These are phyloP conservation scores for Phaseolus coccineus DNA, from an alignment of 331 rosid genomes.

Conservation along the genomic window DNA sequence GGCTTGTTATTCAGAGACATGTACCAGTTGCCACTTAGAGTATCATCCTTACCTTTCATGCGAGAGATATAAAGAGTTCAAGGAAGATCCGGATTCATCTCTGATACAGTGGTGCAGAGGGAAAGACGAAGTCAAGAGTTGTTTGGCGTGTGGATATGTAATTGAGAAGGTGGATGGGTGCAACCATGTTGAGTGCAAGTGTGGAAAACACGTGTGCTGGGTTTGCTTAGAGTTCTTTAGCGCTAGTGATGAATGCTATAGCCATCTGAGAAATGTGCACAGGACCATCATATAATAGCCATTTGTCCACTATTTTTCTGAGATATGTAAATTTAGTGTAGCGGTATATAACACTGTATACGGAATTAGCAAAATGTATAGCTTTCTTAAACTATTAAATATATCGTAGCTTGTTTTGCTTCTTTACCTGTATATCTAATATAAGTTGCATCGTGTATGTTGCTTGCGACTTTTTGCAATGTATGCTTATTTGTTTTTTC, in stretches of 20 bases:
- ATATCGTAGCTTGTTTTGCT: not conserved
- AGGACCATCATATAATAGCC: slow-evolving; percentile 52
- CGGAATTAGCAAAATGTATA: slow-evolving; percentile 37
- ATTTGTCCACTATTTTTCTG: slow-evolving; percentile 2
- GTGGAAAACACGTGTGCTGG: slow-evolving; percentile 96
- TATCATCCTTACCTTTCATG: slow-evolving; percentile 82
- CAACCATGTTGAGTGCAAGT: slow-evolving; percentile 88
- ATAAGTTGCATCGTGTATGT: not conserved
- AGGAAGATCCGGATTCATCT: slow-evolving; percentile 88
- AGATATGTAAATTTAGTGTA: slow-evolving; percentile 8
- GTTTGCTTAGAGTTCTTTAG: slow-evolving; percentile 71
- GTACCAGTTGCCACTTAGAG: slow-evolving; percentile 89
- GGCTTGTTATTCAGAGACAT: slow-evolving; percentile 84
- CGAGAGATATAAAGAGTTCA: slow-evolving; percentile 68
- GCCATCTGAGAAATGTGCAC: slow-evolving; percentile 76
- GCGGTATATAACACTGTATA: slow-evolving; percentile 27
- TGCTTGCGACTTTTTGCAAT: slow-evolving; percentile 11
- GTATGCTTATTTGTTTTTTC: not conserved
- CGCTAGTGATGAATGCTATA: slow-evolving; percentile 74
- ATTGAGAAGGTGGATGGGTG: slow-evolving; percentile 94
- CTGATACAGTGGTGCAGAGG: slow-evolving; percentile 83
- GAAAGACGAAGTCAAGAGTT: slow-evolving; percentile 79
- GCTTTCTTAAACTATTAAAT: slow-evolving; percentile 31
- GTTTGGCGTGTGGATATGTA: slow-evolving; percentile 67
- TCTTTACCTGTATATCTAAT: not conserved